Evolutionary conservation across 1,284 basidiomycete species (phyloP).

Genomic region (Exsudoporus floridanus): DNA sequence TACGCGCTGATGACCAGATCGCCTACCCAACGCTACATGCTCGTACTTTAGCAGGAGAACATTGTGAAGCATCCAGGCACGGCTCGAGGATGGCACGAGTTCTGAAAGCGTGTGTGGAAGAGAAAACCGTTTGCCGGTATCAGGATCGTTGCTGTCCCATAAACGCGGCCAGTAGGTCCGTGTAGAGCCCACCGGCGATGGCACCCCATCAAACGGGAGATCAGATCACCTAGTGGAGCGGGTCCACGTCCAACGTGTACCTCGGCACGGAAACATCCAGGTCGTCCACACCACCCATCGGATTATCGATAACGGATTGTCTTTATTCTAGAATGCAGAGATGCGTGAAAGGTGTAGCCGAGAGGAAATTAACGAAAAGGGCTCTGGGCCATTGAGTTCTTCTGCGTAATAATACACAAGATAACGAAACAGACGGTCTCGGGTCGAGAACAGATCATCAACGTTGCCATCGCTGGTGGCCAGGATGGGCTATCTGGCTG

Average conservation of each 20-base stretch:
- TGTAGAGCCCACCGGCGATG: neutral
- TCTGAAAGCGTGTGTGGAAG: neutral
- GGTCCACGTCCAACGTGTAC: neutral
- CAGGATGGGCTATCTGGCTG: too few relatives aligned
- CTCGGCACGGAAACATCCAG: constrained; percentile 1
- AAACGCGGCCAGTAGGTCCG: neutral
- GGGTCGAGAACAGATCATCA: neutral
- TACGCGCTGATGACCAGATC: neutral
- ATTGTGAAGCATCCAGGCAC: constrained; percentile 15
- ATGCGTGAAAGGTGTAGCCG: constrained; percentile 6
- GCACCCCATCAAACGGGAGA: neutral
- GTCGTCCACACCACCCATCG: constrained; percentile 11
- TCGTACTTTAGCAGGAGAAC: neutral
- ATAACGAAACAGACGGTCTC: neutral
- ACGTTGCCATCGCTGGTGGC: constrained; percentile 2
- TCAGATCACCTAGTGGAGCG: constrained; percentile 7
- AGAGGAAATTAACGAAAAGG: constrained; percentile 10
- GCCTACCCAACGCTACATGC: neutral
- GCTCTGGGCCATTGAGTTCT: neutral
- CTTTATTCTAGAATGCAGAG: constrained; percentile 8
- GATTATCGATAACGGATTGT: constrained; percentile 18
- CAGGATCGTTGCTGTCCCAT: neutral
- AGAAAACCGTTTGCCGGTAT: neutral
- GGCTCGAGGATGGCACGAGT: constrained; percentile 1
- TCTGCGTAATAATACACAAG: constrained; percentile 8